Percentiles rank a stretch among this genome's conserved stretches.
These are phyloP conservation scores for Spathaspora passalidarum DNA, from an alignment of 805 yeast genomes.

Conservation along the genomic window DNA sequence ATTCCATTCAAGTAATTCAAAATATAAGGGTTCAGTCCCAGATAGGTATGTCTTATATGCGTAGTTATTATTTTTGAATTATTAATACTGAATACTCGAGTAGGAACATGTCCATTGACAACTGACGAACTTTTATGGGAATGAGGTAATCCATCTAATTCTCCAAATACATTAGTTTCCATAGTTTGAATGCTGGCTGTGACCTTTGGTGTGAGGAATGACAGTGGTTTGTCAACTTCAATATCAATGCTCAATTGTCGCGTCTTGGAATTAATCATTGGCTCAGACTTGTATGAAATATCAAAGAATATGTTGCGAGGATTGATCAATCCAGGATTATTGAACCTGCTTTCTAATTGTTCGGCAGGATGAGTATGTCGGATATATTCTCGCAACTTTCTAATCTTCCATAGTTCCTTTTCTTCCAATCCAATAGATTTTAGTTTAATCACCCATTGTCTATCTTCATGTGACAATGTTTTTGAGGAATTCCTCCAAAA, in stretches of 20 bases:
- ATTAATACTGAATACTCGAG: conserved; percentile 22
- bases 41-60: conserved; percentile 54
- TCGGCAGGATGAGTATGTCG: conserved; percentile 44
- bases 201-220: conserved; percentile 29
- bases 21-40: conserved; percentile 65
- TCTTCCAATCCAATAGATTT: conserved; percentile 71
- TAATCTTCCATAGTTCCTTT: conserved; percentile 79
- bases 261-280: conserved; percentile 13
- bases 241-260: background rate
- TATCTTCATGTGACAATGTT: conserved; percentile 58
- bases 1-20: conserved; percentile 51
- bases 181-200: conserved; percentile 39
- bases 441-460: conserved; percentile 69
- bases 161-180: conserved; percentile 45
- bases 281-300: conserved; percentile 35
- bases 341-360: background rate
- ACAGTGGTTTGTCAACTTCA: conserved; percentile 10
- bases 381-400: conserved; percentile 66
- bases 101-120: background rate
- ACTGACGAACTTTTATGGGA: background rate
- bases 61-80: conserved; percentile 30
- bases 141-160: conserved; percentile 24
- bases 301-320: conserved; percentile 40
- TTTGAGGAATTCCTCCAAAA: conserved; percentile 54
- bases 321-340: conserved; percentile 4